Evolutionary conservation across 345 rosid species (phyloP), one percentile per base, ranked within the genome.

Genomic region (Adansonia digitata): DNA sequence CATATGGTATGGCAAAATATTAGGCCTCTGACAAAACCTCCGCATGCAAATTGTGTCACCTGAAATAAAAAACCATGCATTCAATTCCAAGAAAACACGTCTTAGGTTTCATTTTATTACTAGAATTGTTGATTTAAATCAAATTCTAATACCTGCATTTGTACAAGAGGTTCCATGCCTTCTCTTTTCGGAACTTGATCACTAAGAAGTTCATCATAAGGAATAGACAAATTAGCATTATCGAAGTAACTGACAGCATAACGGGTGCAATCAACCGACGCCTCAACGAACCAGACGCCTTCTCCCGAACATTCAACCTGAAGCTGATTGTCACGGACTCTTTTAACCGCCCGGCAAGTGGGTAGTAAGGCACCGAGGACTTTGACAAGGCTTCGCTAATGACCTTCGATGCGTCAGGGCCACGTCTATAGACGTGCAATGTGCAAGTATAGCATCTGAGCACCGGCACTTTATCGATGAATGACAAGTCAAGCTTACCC

Each of bases 41-140:
- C 91, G 24, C 94, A 87, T 35, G 79, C 81, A 64, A 91, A 89
- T 79, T 82, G 81, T 27, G 97, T 88, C 71, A 89, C 91, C 93
- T 91, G 84, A 18, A 75, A 59, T 3, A 22, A 59, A 62, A 20
- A 73, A 53, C 10, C 49, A 10, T 51, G 46, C 63, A 27, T n/a
- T n/a, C 18, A 8, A 27, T 12, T 53, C 15, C 45, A 51, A n/a
- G n/a, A n/a, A n/a, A n/a, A n/a, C n/a, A n/a, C n/a, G n/a, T n/a
- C n/a, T 51, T 53, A 71, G 46, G 31, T 31, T 35, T 71, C 12
- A 39, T 51, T 35, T 37, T 1, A 14, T 53, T 57, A 27, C 31
- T 14, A 24, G 15, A 9, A 39, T 14, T 26, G 9, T 57, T 57
- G 34, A 20, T 72, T 72, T 43, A 2, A 72, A 9, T 35, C n/a